These are phyloP conservation scores for Haemoproteus tartakovskyi DNA, from an alignment of 169 alveolate species.

Conservation along the genomic window DNA sequence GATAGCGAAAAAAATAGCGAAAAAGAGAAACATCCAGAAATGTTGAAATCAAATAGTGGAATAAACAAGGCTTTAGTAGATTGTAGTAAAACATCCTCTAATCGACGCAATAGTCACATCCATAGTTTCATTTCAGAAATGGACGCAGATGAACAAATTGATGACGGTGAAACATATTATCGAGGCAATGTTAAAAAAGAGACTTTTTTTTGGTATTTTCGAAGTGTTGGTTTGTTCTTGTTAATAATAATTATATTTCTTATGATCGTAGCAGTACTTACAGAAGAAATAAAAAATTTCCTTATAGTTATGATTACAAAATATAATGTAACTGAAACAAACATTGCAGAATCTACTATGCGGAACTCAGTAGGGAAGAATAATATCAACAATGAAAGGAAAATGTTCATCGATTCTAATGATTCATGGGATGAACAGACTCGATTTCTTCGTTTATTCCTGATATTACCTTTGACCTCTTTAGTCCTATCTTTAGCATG, in stretches of 20 bases:
- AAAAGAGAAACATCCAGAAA: no score
- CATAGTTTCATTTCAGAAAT: neutral
- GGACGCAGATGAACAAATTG: neutral
- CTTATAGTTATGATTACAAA: constrained; percentile 14
- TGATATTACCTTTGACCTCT: constrained; percentile 28
- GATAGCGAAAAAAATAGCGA: no score
- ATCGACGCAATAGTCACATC: no score
- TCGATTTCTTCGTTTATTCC: constrained; percentile 3
- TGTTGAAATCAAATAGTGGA: no score
- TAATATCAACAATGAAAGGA: neutral
- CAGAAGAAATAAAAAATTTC: constrained; percentile 49
- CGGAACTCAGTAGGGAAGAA: no score
- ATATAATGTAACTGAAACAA: no score
- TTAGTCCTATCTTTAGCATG: constrained; percentile 9
- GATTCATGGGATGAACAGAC: constrained; percentile 3
- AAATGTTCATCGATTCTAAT: neutral
- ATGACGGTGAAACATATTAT: constrained; percentile 17
- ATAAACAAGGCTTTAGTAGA: no score
- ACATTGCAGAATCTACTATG: no score
- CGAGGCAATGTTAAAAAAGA: constrained; percentile 38
- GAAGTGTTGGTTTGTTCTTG: constrained; percentile 19
- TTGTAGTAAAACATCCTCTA: no score
- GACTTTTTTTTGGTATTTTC: constrained; percentile 43
- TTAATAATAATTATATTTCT: constrained; percentile 11
- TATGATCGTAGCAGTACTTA: constrained; percentile 18